Base-by-base conservation (phyloP, 805 yeast species). In the Ogataea dorogensis region DNA sequence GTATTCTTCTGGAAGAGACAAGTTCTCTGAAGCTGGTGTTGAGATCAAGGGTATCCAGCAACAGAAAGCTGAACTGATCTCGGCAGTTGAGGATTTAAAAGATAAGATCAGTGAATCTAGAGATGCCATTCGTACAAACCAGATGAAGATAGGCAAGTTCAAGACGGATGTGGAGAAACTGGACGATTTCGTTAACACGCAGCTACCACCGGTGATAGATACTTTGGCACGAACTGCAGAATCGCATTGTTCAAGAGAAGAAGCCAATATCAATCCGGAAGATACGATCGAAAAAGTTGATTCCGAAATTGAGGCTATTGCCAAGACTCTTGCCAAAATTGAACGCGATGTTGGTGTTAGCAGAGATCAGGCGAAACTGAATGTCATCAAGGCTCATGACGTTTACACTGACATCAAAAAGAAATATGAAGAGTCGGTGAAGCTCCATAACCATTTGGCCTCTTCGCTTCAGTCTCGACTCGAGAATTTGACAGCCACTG, bases 331-430 rank as follows among this genome's bases (percentile, higher is more conserved):
- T 12, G 61, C 67, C 31, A 68, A 65, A 35, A 75, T 79, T 2
- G 84, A 82, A 46, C 60, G 59, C 26, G 59, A 63, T 16, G 56
- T 79, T 10, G 86, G 84, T 1, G 65, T 73, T 37, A 56, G 79
- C 0, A 71, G 75, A 30, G 81, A 77, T 32, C 73, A 74, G 23
- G 77, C 81, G 1, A 68, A 75, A 27, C 50, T 57, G 9, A 68
- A 75, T 21, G 70, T 75, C 28, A 62, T 69, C 11, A 53, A 53
- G 10, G 67, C 74, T 4, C 70, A 75, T 42, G 52, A 57, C 4
- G 64, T 64, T 31, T 68, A 65, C 38, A 67, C 62, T 10, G 63
- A 63, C 5, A 73, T 79, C 2, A 61, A 66, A 26, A 48, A 51
- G 2, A 70, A 65, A 28, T 64, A 70, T 12, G 49, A 54, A 2